Evolutionary conservation across 179 eudicot species (phyloP).

Genomic region (Gypsophila paniculata): DNA sequence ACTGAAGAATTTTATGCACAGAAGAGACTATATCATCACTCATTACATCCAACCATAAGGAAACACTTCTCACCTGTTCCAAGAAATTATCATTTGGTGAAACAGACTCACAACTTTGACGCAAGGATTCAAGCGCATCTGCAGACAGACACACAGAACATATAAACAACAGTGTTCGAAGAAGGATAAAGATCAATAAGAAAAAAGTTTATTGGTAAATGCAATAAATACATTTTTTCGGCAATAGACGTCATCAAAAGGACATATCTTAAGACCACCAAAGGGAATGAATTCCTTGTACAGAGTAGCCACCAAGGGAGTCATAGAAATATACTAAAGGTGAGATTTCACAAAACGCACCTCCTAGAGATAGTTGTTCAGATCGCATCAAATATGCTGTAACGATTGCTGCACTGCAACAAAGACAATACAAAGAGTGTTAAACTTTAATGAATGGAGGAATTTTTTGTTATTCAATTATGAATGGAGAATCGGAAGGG

Average conservation of each 20-base stretch:
- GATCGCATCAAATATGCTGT: slow-evolving; percentile 94
- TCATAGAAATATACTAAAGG: no score
- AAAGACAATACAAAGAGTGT: slow-evolving; percentile 43
- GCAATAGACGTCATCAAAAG: neutral
- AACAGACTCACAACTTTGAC: slow-evolving; percentile 67
- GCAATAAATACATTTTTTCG: neutral
- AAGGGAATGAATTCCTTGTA: neutral
- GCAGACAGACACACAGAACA: slow-evolving; percentile 25
- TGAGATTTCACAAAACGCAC: slow-evolving; percentile 35
- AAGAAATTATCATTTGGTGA: slow-evolving; percentile 94
- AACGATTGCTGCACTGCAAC: slow-evolving; percentile 88
- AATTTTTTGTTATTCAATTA: slow-evolving; percentile 13
- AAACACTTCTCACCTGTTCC: slow-evolving; percentile 68
- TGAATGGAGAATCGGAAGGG: slow-evolving; percentile 27
- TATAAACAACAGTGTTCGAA: slow-evolving; percentile 22
- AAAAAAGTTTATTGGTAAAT: slow-evolving; percentile 8
- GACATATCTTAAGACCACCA: no score
- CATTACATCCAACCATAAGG: neutral
- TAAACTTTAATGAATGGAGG: no score
- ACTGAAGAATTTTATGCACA: neutral
- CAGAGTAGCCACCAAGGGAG: neutral
- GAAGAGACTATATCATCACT: neutral
- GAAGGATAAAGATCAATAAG: slow-evolving; percentile 20
- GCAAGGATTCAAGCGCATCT: slow-evolving; percentile 81
- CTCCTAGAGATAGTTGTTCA: slow-evolving; percentile 77